A percentile compares a stretch with the other conserved stretches of the same genome.
Evolutionary conservation across 108 stramenopile species (phyloP).

Genomic region (Chaetoceros tenuissimus): DNA sequence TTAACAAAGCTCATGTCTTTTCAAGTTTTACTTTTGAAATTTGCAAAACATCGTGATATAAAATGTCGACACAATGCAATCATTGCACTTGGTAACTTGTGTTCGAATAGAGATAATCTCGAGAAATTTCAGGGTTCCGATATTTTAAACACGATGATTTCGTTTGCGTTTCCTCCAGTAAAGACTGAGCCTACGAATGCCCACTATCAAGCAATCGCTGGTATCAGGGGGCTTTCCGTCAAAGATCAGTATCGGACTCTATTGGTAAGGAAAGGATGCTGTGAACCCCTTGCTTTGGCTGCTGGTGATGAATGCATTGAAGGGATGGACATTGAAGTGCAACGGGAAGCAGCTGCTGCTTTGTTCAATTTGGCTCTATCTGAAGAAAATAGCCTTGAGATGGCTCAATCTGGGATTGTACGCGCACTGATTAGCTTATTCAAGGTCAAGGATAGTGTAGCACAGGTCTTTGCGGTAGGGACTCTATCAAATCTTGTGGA

Average conservation of each 20-base stretch:
- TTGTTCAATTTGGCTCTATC: conserved; percentile 49
- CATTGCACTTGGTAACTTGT: conserved; percentile 73
- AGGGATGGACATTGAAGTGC: conserved; percentile 9
- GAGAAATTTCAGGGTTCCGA: conserved; percentile 45
- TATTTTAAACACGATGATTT: conserved; percentile 48
- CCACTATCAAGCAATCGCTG: conserved; percentile 87
- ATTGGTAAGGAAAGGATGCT: conserved; percentile 55
- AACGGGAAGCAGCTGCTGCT: conserved; percentile 54
- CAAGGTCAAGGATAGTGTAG: conserved; percentile 25
- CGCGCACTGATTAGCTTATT: conserved; percentile 35
- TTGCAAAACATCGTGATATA: conserved; percentile 60
- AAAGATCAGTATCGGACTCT: conserved; percentile 48
- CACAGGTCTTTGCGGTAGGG: conserved; percentile 38
- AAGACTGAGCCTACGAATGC: conserved; percentile 50
- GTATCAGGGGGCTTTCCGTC: conserved; percentile 66
- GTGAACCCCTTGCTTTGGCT: conserved; percentile 74
- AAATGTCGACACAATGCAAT: conserved; percentile 74
- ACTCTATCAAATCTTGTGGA: conserved; percentile 57
- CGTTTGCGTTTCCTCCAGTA: conserved; percentile 63
- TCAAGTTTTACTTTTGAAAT: conserved; percentile 44
- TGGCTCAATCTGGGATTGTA: conserved; percentile 40
- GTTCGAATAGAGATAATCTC: conserved; percentile 45
- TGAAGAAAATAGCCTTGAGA: conserved; percentile 54
- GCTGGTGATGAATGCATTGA: conserved; percentile 36
- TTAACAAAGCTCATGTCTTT: background rate